phyloP scores from a whole-genome alignment of 202 grass and related monocot genomes.

The Elaeis oleifera region DNA sequence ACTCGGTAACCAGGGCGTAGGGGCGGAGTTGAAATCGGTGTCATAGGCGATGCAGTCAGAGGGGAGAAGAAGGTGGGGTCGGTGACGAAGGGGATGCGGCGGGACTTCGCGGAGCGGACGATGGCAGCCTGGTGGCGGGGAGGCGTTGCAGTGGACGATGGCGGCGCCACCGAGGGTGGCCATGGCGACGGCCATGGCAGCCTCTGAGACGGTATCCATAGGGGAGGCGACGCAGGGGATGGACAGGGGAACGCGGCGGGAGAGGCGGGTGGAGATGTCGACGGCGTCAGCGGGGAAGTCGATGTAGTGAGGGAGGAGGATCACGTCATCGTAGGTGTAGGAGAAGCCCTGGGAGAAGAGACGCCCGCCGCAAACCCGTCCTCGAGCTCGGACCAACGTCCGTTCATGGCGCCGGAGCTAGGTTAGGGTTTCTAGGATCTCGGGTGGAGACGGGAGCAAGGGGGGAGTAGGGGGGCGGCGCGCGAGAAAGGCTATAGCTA shows the following conservation, averaged over 20 bases:
- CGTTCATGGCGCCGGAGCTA: slow-evolving; percentile 17
- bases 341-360: slow-evolving; percentile 75
- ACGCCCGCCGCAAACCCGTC: slow-evolving; percentile 47
- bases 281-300: slow-evolving; percentile 69
- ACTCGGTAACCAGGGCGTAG: slow-evolving; percentile 68
- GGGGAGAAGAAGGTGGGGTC: slow-evolving; percentile 48
- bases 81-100: slow-evolving; percentile 62
- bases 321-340: slow-evolving; percentile 86
- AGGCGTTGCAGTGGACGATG: slow-evolving; percentile 61
- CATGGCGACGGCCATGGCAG: slow-evolving; percentile 72
- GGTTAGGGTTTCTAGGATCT: neutral
- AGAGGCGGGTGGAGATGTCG: slow-evolving; percentile 75
- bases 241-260: slow-evolving; percentile 56
- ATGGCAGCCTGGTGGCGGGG: slow-evolving; percentile 55
- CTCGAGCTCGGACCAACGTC: slow-evolving; percentile 2
- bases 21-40: slow-evolving; percentile 36
- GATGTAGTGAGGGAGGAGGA: slow-evolving; percentile 65
- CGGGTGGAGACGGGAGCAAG: too few relatives aligned
- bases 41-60: slow-evolving; percentile 12
- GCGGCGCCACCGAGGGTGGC: slow-evolving; percentile 71
- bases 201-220: slow-evolving; percentile 91
- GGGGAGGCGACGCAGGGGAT: slow-evolving; percentile 80
- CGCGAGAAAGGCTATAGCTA: too few relatives aligned
- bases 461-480: neutral
- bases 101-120: slow-evolving; percentile 64